A percentile compares a stretch with the other conserved stretches of the same genome.
Evolutionary conservation across 805 yeast genomes (phyloP).

Genomic region (Zygosaccharomyces rouxii): DNA sequence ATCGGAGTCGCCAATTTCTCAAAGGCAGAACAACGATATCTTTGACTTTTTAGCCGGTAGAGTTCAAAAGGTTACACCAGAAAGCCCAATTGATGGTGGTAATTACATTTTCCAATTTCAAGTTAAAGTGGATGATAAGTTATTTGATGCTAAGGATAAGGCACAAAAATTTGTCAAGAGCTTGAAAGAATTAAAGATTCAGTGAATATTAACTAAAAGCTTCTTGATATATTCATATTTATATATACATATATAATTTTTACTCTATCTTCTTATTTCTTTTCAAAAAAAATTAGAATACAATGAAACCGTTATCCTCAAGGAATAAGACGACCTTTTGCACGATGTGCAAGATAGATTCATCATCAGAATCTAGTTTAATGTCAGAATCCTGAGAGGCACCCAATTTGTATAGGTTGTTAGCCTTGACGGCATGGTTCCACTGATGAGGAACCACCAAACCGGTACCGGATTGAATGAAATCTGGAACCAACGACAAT

Average conservation of each 20-base stretch:
- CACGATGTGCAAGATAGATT: slow-evolving; percentile 63
- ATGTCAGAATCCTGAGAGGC: slow-evolving; percentile 54
- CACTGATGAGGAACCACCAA: slow-evolving; percentile 56
- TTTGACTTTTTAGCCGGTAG: slow-evolving; percentile 26
- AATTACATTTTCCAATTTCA: slow-evolving; percentile 22
- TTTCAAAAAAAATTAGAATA: slow-evolving; percentile 34
- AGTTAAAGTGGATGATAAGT: slow-evolving; percentile 21
- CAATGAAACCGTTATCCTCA: slow-evolving; percentile 80
- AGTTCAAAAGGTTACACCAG: not conserved
- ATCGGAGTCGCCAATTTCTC: slow-evolving; percentile 10
- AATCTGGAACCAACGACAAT: slow-evolving; percentile 45
- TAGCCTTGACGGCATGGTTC: slow-evolving; percentile 15
- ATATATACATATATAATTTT: not conserved
- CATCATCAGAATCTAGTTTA: slow-evolving; percentile 48
- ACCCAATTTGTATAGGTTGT: slow-evolving; percentile 42
- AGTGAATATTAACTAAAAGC: slow-evolving; percentile 5
- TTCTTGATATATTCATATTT: not conserved
- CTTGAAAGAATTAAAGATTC: slow-evolving; percentile 16
- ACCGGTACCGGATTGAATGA: slow-evolving; percentile 79
- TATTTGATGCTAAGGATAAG: slow-evolving; percentile 23
- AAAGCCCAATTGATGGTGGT: not conserved
- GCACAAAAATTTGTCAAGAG: slow-evolving; percentile 26
- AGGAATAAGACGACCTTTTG: slow-evolving; percentile 67
- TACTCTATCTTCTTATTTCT: not conserved
- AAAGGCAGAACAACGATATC: slow-evolving; percentile 19